These are phyloP conservation scores for Micromonas pusilla DNA, from an alignment of 139 green algal species.

Conservation along the genomic window DNA sequence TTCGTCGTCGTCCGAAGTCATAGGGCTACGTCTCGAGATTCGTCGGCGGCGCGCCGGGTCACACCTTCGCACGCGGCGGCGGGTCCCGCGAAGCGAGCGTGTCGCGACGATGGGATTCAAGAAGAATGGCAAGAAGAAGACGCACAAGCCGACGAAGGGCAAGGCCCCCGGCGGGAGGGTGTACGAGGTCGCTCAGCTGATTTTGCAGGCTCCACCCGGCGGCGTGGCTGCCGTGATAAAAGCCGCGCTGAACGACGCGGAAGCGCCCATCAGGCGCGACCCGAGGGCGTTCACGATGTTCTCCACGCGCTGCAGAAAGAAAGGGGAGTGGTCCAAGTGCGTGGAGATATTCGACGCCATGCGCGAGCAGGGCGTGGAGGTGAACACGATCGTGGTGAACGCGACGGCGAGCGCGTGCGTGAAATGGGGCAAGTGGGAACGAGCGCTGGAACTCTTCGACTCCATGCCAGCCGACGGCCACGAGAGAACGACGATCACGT, in stretches of 20 bases:
- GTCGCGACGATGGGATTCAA: background rate
- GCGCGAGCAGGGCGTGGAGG: background rate
- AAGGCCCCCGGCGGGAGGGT: background rate
- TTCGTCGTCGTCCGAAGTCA: too few relatives aligned
- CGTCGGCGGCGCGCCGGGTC: too few relatives aligned
- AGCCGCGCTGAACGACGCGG: background rate
- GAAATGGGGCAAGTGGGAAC: background rate
- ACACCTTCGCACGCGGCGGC: too few relatives aligned
- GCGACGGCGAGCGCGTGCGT: background rate
- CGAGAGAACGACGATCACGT: background rate
- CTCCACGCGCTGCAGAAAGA: background rate
- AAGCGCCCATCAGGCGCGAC: background rate
- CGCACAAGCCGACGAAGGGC: background rate
- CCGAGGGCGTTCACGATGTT: conserved; percentile 18
- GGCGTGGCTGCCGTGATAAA: background rate
- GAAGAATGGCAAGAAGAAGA: background rate
- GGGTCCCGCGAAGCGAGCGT: too few relatives aligned
- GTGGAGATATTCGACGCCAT: conserved; percentile 5
- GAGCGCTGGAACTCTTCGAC: conserved; percentile 13
- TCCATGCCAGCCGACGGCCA: background rate
- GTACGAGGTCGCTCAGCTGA: background rate
- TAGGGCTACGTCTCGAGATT: too few relatives aligned
- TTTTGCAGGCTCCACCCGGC: background rate
- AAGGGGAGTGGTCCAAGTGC: background rate
- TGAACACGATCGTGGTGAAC: conserved; percentile 8